phyloP scores from a whole-genome alignment of 108 stramenopile species.

The Mediolabrus comicus region DNA sequence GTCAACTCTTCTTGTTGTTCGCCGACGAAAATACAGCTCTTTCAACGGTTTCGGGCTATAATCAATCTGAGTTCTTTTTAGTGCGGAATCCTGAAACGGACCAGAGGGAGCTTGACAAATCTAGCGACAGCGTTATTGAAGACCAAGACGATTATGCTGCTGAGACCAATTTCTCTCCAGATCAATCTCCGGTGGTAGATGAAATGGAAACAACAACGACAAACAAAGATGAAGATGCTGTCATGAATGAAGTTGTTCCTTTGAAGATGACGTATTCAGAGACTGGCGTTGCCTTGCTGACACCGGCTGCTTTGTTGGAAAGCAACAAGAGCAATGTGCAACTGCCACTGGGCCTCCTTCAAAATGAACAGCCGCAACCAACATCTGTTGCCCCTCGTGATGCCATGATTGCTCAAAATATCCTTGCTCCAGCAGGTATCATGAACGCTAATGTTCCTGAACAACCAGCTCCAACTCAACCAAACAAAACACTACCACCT shows the following conservation, averaged over 20 bases:
- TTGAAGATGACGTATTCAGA: conserved; percentile 17
- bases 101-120: conserved; percentile 3
- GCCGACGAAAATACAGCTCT: conserved; percentile 4
- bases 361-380: neutral
- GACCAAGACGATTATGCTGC: neutral
- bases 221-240: neutral
- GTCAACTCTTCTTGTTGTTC: conserved; percentile 13
- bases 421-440: neutral
- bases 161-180: neutral
- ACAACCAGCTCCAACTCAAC: neutral
- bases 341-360: neutral
- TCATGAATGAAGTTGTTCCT: neutral
- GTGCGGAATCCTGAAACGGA: conserved; percentile 9
- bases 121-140: neutral
- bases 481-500: conserved; percentile 16
- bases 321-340: neutral
- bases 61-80: conserved; percentile 14
- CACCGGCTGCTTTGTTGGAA: conserved; percentile 27
- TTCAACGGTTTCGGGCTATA: neutral
- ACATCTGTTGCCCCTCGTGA: neutral
- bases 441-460: neutral
- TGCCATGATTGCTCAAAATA: neutral
- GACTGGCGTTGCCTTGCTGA: conserved; percentile 23
- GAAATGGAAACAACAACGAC: neutral
- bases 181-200: neutral